phyloP scores from a whole-genome alignment of 1,139 yeast species.

The Hemisphaericaspora lyxosophila region DNA sequence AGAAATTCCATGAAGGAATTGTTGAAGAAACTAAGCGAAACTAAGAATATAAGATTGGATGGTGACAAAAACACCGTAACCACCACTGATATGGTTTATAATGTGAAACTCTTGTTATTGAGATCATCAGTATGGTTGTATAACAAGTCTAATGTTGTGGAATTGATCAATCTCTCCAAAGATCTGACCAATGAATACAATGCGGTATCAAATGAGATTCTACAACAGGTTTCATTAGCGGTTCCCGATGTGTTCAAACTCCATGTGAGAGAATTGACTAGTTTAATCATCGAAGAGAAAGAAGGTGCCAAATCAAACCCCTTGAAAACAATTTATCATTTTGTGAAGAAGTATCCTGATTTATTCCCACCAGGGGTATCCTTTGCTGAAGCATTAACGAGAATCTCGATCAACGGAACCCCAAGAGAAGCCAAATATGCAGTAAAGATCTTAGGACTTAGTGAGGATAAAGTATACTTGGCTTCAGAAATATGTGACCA shows the following conservation, averaged over 20 bases:
- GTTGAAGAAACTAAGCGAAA: constrained; percentile 50
- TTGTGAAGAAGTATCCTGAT: constrained; percentile 50
- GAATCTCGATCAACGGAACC: constrained; percentile 52
- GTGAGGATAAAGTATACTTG: constrained; percentile 40
- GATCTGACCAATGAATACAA: constrained; percentile 30
- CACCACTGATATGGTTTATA: constrained; percentile 49
- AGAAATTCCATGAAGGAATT: constrained; percentile 63
- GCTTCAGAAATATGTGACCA: constrained; percentile 38
- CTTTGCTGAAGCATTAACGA: constrained; percentile 42
- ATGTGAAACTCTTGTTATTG: constrained; percentile 56
- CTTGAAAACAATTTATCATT: constrained; percentile 62
- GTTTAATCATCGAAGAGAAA: constrained; percentile 29
- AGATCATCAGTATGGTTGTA: constrained; percentile 62
- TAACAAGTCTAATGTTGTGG: constrained; percentile 64
- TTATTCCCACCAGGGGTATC: constrained; percentile 32
- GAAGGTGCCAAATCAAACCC: constrained; percentile 17
- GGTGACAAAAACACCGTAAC: constrained; percentile 39
- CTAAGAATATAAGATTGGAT: constrained; percentile 45
- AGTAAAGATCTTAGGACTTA: constrained; percentile 54
- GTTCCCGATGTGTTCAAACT: constrained; percentile 66
- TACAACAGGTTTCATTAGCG: constrained; percentile 59
- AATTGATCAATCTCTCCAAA: constrained; percentile 50
- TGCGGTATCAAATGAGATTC: constrained; percentile 47
- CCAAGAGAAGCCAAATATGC: constrained; percentile 69
- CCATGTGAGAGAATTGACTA: constrained; percentile 53